Conservation (phyloP, 345 rosid species). For the Brassica juncea region DNA sequence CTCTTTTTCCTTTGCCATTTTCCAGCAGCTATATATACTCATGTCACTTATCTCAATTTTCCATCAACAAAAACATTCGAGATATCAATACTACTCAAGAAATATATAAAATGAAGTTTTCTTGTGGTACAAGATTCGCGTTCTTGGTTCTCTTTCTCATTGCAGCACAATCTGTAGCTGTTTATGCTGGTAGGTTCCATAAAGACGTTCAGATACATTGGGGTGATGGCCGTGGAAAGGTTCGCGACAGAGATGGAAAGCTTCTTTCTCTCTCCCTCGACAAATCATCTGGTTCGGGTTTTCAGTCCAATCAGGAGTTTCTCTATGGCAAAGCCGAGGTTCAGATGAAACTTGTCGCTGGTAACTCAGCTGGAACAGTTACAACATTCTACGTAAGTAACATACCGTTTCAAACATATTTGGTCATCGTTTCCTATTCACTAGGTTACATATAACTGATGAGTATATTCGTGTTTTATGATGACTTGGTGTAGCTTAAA, state of each 20-base stretch:
- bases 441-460: neutral
- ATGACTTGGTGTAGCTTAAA: constrained; percentile 25
- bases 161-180: constrained; percentile 23
- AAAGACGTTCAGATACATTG: constrained; percentile 38
- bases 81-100: neutral
- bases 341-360: constrained; percentile 50
- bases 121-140: constrained; percentile 21
- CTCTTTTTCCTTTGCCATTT: constrained; percentile 19
- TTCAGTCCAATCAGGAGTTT: constrained; percentile 45
- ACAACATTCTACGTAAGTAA: constrained; percentile 50
- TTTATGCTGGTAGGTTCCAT: constrained; percentile 38
- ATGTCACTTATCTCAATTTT: neutral
- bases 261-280: constrained; percentile 46
- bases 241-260: constrained; percentile 29
- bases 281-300: constrained; percentile 47
- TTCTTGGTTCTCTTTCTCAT: constrained; percentile 32
- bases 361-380: constrained; percentile 57
- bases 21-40: constrained; percentile 26
- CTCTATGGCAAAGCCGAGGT: constrained; percentile 45
- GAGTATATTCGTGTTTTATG: neutral
- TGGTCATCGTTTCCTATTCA: neutral
- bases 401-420: neutral
- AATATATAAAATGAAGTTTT: constrained; percentile 19
- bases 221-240: constrained; percentile 37
- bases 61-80: constrained; percentile 20